Evolutionary conservation across 441 rosid genomes (phyloP).

Genomic region (Aquilaria agallochum): DNA sequence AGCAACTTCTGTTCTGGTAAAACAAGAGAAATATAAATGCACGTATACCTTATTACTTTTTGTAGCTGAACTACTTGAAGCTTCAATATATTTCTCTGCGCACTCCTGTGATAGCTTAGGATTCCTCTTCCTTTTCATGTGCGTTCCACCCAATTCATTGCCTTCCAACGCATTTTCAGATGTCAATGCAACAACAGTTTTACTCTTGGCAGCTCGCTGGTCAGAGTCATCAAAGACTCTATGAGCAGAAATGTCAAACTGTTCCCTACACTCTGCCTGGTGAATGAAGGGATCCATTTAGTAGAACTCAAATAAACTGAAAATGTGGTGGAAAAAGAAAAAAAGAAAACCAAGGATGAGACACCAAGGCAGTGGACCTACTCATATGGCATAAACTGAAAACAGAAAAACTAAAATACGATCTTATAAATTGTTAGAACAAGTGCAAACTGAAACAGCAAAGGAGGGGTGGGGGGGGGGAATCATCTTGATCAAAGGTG

Average conservation of each 20-base stretch:
- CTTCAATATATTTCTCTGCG: slow-evolving; percentile 20
- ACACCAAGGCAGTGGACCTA: background rate
- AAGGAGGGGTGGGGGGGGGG: background rate
- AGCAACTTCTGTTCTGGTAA: background rate
- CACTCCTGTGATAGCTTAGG: slow-evolving; percentile 17
- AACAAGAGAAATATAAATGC: slow-evolving; percentile 1
- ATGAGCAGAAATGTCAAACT: slow-evolving; percentile 20
- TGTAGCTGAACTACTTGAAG: slow-evolving; percentile 25
- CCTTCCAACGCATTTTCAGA: slow-evolving; percentile 27
- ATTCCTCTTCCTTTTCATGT: slow-evolving; percentile 18
- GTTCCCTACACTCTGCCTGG: slow-evolving; percentile 31
- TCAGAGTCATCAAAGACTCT: slow-evolving; percentile 29
- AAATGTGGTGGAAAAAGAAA: background rate
- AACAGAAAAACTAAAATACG: background rate
- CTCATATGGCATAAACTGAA: background rate
- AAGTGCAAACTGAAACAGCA: background rate
- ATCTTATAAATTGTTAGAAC: background rate
- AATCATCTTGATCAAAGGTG: too few relatives aligned
- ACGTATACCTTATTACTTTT: slow-evolving; percentile 34
- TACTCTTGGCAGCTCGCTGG: slow-evolving; percentile 27
- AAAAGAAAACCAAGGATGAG: slow-evolving; percentile 6
- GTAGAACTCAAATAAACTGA: background rate
- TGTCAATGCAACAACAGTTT: slow-evolving; percentile 16
- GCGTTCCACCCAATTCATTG: slow-evolving; percentile 20
- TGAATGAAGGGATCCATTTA: slow-evolving; percentile 5